A percentile compares a stretch with the other conserved stretches of the same genome.
phyloP scores from a whole-genome alignment of 164 flowering plant genomes.

The Liquidambar formosana region DNA sequence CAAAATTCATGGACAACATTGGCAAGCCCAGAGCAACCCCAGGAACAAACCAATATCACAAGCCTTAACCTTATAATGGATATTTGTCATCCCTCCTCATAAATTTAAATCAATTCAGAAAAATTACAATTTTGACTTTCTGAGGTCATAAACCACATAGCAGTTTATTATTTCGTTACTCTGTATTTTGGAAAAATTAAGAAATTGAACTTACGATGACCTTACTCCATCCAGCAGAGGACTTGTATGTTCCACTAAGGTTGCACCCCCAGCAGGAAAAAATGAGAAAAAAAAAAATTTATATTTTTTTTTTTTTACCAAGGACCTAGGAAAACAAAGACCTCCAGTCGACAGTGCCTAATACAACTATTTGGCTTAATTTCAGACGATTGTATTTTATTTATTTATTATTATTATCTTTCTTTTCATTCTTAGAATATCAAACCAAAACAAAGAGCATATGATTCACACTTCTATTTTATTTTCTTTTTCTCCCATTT shows the following conservation, averaged over 20 bases:
- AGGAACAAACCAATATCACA: neutral
- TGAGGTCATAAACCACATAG: too few relatives aligned
- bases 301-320: too few relatives aligned
- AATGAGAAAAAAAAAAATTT: too few relatives aligned
- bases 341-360: neutral
- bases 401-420: neutral
- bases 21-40: neutral
- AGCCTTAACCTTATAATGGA: neutral
- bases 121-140: too few relatives aligned
- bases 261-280: too few relatives aligned
- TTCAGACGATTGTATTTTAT: neutral
- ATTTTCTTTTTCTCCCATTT: neutral
- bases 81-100: neutral
- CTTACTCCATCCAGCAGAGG: too few relatives aligned
- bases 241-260: too few relatives aligned
- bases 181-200: too few relatives aligned
- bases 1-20: neutral
- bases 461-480: neutral
- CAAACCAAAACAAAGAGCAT: neutral
- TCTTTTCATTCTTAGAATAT: neutral
- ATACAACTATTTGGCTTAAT: neutral
- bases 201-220: too few relatives aligned
- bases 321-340: too few relatives aligned
- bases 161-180: too few relatives aligned
- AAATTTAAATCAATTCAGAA: too few relatives aligned